Percentiles rank a stretch among this genome's conserved stretches.
Conservation (phyloP, 495 filamentous ascomycete species). For the Immersiella caudata region DNA sequence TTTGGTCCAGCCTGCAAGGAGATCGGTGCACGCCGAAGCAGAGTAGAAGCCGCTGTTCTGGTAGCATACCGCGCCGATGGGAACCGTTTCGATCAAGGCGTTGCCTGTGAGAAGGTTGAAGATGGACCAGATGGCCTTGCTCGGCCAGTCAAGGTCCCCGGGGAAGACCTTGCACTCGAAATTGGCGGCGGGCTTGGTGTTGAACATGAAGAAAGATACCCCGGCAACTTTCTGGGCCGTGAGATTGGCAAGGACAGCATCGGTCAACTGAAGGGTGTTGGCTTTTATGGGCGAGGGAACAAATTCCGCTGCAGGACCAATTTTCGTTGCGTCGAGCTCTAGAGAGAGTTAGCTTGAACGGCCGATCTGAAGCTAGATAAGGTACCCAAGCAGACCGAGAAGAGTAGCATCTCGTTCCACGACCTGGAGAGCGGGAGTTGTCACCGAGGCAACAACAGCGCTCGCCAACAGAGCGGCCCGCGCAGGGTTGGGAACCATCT, state of each 20-base stretch:
- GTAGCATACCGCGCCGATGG: slow-evolving; percentile 45
- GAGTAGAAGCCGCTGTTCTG: slow-evolving; percentile 32
- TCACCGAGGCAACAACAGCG: not conserved
- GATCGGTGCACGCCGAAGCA: slow-evolving; percentile 16
- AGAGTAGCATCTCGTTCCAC: not conserved
- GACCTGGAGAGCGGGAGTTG: not conserved
- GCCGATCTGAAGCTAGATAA: too few relatives aligned
- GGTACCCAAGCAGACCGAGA: not conserved
- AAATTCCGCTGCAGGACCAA: slow-evolving; percentile 20
- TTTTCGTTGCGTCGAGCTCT: not conserved
- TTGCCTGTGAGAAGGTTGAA: slow-evolving; percentile 34
- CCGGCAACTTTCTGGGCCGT: slow-evolving; percentile 19
- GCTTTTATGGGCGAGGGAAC: not conserved
- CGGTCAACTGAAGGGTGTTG: slow-evolving; percentile 18
- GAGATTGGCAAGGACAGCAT: slow-evolving; percentile 27
- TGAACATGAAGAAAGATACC: slow-evolving; percentile 25
- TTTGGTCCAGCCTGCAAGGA: slow-evolving; percentile 22
- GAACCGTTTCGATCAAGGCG: slow-evolving; percentile 36
- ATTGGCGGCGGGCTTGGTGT: not conserved
- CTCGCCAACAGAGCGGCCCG: not conserved
- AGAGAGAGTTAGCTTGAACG: too few relatives aligned
- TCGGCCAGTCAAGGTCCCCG: slow-evolving; percentile 33
- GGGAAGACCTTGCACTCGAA: slow-evolving; percentile 31
- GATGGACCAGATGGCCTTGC: slow-evolving; percentile 19
- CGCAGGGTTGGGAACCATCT: not conserved